Evolutionary conservation across 2,329 filamentous ascomycete species (phyloP), one percentile per base, ranked within the genome.

Genomic region (Penicillium thymicola): DNA sequence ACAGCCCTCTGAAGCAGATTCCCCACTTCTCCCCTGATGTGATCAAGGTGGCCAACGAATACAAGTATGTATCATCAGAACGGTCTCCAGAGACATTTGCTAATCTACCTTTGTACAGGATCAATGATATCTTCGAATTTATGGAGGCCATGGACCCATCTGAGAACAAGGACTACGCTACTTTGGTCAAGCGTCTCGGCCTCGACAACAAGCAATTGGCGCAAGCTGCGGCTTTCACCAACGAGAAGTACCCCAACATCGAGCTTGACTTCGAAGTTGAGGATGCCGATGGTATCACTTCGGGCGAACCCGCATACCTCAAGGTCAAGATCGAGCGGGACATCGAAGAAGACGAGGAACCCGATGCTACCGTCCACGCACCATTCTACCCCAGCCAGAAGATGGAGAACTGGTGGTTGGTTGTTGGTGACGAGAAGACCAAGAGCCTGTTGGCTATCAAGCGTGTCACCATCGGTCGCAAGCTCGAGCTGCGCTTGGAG

Each of bases 121-220:
- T 99, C 79, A 92, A 91, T 67, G 93, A 97, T 67, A 88, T 99
- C 63, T 93, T 96, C 68, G 92, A 96, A 71, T 97, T 99, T 78
- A 97, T 97, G 89, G 93, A 97, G 66, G 89, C 91, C 61, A 99
- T 99, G 93, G 94, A 96, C 71, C 92, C 93, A 2, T 88, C 91
- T 2, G 93, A 96, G 75, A 96, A 97, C 73, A 79, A 89, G 40
- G 82, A 96, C 61, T 93, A 96, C 72, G 82, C 82, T 45, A 82
- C 83, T 32, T 81, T 99, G 32, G 83, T 97, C 62, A 87, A 90
- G 70, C 84, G 86, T 4, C 83, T 99, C 38, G 86, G 87, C 8
- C 81, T 99, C 41, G 86, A 87, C 53, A 90, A 95, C 73, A 83
- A 82, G 54, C 92, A 99, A 72, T 81, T 99, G 51, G 86, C 85